Base-by-base conservation (phyloP, 2,329 filamentous ascomycete species). In the Fusarium dimerum region DNA sequence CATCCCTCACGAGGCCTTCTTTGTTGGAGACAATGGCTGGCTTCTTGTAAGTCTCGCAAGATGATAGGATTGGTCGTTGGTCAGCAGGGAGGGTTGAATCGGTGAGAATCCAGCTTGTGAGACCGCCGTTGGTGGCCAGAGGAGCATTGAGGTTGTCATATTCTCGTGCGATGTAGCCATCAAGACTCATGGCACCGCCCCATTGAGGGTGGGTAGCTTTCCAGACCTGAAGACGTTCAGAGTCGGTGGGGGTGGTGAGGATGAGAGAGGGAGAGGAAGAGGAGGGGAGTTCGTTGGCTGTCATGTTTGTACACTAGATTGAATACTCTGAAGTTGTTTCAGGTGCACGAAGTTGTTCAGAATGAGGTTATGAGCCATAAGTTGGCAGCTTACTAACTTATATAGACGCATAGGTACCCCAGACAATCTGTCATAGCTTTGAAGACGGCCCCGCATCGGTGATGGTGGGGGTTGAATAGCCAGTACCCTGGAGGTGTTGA, bases 31-130 rank as follows among this genome's bases (percentile, higher is more conserved):
- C 71, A 4, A 86, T 64, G 6, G 82, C 81, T 30, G 75, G 76
- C 70, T 88, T 88, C 54, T 78, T 78, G 47, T 87, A 75, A 10
- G 81, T 81, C 70, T 89, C 86, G 67, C 85, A 88, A 29, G 81
- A 82, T 3, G 84, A 83, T 18, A 87, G 77, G 29, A 89, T 73
- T 5, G 78, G 80, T 26, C 82, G 77, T 16, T 71, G 59, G 26
- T 75, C 67, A 1, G 74, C 72, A 2, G 56, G 69, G 55, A 44
- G 69, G 54, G 39, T 63, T 50, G 46, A 60, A 50, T 82, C 75
- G 5, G 84, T 85, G 30, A 89, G 77, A 49, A 89, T 80, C 86
- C 86, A 89, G 58, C 80, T 76, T 12, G 78, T 78, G 55, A 88
- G 74, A 39, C 85, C 84, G 39, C 80, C 81, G 56, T 85, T 70